Percentiles rank a stretch among this genome's conserved stretches.
These are phyloP conservation scores for Ustilago vetiveriae DNA, from an alignment of 1,284 basidiomycete species.

Conservation along the genomic window DNA sequence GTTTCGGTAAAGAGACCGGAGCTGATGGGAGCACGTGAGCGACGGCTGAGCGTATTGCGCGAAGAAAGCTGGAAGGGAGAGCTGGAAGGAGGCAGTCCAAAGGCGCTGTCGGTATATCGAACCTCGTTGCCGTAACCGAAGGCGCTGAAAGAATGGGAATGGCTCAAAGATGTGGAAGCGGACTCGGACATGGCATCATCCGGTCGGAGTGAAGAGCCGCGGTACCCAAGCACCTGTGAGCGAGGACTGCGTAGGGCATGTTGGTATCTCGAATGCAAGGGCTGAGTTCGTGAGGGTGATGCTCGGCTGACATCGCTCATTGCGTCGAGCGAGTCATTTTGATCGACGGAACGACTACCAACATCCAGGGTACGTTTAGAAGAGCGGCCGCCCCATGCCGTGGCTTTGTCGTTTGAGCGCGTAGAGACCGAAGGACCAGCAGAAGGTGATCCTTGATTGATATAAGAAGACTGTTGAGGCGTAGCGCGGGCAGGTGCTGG, in stretches of 20 bases:
- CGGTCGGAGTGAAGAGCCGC: conserved; percentile 42
- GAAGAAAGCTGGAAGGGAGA: conserved; percentile 51
- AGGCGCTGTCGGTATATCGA: conserved; percentile 40
- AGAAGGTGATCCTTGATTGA: conserved; percentile 6
- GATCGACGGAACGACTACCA: conserved; percentile 2
- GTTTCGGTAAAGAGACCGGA: conserved; percentile 19
- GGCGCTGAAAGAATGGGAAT: conserved; percentile 43
- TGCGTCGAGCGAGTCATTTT: conserved; percentile 12
- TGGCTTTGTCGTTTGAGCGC: conserved; percentile 8
- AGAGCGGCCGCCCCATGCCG: conserved; percentile 31
- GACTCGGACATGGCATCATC: conserved; percentile 50
- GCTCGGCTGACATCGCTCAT: conserved; percentile 20
- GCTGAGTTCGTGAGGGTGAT: conserved; percentile 17
- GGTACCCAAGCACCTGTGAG: conserved; percentile 24
- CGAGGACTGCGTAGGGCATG: conserved; percentile 33
- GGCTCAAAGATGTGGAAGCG: conserved; percentile 29
- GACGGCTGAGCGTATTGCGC: conserved; percentile 21
- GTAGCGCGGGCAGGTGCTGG: conserved; percentile 16
- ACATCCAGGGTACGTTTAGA: conserved; percentile 32
- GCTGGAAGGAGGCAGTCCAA: conserved; percentile 40
- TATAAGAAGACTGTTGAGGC: conserved; percentile 13
- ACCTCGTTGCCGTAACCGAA: conserved; percentile 56
- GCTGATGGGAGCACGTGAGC: conserved; percentile 17
- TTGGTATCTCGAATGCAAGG: conserved; percentile 8
- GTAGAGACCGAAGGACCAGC: conserved; percentile 29